Evolutionary conservation across 768 basidiomycete species (phyloP).

Genomic region (Neoboletus magnificus): DNA sequence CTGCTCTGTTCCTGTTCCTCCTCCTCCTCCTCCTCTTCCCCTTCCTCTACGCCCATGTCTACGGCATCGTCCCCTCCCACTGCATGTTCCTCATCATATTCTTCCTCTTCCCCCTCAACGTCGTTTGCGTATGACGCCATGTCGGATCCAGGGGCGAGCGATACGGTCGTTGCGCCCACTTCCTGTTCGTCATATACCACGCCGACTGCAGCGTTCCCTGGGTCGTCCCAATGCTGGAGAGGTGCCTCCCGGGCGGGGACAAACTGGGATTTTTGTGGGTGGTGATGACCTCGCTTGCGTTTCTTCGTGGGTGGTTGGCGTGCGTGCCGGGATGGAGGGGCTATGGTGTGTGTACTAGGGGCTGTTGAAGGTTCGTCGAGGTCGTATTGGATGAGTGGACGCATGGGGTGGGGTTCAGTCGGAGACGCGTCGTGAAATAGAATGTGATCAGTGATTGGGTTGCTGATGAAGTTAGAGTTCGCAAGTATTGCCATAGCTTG

Average conservation of each 20-base stretch:
- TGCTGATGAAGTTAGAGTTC: too few relatives aligned
- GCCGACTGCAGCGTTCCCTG: conserved; percentile 21
- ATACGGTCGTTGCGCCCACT: neutral
- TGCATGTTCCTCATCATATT: conserved; percentile 18
- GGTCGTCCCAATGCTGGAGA: conserved; percentile 46
- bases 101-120: conserved; percentile 21
- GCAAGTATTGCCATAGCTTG: too few relatives aligned
- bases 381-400: conserved; percentile 30
- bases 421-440: neutral
- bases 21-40: conserved; percentile 42
- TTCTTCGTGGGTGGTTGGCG: conserved; percentile 49
- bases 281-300: conserved; percentile 36
- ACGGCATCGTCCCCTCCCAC: conserved; percentile 21
- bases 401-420: conserved; percentile 11
- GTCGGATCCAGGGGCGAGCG: neutral
- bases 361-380: conserved; percentile 12
- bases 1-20: conserved; percentile 50
- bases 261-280: neutral
- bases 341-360: neutral
- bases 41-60: conserved; percentile 33
- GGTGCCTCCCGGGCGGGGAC: conserved; percentile 8
- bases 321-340: neutral
- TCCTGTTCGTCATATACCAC: conserved; percentile 34
- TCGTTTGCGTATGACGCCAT: neutral
- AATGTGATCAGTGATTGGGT: neutral